Conservation (phyloP, 2,329 filamentous ascomycete genomes). For the Ambrosiella xylebori region DNA sequence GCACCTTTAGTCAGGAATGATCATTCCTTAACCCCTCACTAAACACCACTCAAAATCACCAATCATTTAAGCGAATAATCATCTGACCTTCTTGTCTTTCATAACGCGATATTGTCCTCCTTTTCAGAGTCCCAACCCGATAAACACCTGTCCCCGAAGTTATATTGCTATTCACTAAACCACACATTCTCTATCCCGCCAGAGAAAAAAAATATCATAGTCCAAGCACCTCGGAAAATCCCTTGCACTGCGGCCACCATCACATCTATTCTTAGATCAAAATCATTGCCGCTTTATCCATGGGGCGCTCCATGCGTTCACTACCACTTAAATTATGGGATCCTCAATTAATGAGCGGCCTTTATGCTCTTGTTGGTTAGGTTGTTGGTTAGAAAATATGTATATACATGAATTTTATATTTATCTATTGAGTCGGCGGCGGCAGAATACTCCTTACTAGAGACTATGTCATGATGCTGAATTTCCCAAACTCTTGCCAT, state of each 20-base stretch:
- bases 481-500: no score
- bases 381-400: no score
- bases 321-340: background rate
- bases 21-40: background rate
- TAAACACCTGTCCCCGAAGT: background rate
- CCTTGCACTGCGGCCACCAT: background rate
- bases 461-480: no score
- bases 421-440: no score
- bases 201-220: background rate
- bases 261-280: background rate
- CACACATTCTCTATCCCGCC: background rate
- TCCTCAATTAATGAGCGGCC: background rate
- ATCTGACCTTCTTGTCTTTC: background rate
- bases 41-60: background rate
- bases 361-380: no score
- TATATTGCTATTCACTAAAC: background rate
- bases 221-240: background rate
- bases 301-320: background rate
- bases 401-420: no score
- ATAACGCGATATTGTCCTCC: background rate
- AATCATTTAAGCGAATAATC: background rate
- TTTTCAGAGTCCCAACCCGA: background rate
- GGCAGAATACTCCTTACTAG: no score
- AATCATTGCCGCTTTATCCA: background rate
- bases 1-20: background rate